Evolutionary conservation across 768 basidiomycete species (phyloP), one percentile per base, ranked within the genome.

Genomic region (Candolleomyces eurysporus): DNA sequence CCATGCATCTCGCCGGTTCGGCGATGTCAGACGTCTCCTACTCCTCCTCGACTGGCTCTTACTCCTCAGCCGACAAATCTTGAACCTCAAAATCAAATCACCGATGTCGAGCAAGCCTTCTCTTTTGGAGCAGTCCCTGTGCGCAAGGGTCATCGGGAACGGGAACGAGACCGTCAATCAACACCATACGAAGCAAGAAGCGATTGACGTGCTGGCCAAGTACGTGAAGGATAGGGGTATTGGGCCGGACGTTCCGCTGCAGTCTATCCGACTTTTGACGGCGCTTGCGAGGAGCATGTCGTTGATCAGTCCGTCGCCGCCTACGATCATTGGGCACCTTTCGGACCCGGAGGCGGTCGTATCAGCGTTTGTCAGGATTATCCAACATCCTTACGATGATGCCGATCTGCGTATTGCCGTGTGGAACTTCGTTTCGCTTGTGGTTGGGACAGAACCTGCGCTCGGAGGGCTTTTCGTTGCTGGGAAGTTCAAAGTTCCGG

Each of bases 401-500:
- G 77, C 87, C 19, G 69, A 80, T 8, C 79, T 92, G 36, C 86
- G 90, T 19, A 88, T 83, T 54, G 83, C 89, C 0, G 85, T 92
- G 5, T 98, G 96, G 95, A 84, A 82, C 63, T 89, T 96, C 64
- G 87, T 96, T 43, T 76, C 90, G 0, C 79, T 92, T 17, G 88
- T 91, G 1, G 85, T 96, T 14, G 88, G 92, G 66, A 89, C 88
- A 63, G 94, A 95, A 69, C 94, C 96, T 0, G 93, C 95, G 0
- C 78, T 96, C 5, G 87, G 90, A 2, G 81, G 86, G 58, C 77
- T 97, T 30, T 87, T 95, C 61, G 87, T 95, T 36, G 82, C 86
- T 0, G 94, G 93, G 3, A 82, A 84, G 46, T 89, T 92, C 65
- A 82, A 81, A 53, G 73, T 80, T 4, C 82, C 84, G 2, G 68